Conservation (phyloP, 768 basidiomycete species). For the Strobilomyces echinocephalus region DNA sequence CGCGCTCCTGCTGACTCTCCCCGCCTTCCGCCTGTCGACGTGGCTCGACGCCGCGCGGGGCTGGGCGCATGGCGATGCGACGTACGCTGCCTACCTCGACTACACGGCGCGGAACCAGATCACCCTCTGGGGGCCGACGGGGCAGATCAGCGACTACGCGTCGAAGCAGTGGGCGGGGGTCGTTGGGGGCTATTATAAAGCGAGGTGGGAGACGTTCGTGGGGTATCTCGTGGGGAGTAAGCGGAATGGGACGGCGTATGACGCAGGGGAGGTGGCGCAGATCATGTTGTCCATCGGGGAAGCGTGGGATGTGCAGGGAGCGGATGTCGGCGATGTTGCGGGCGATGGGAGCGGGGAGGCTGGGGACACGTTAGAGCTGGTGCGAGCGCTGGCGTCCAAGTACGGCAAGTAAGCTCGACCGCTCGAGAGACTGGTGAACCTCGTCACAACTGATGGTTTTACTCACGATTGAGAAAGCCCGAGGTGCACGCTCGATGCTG, state of each 20-base stretch:
- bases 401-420: slow-evolving; percentile 1
- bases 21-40: slow-evolving; percentile 30
- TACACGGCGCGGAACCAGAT: slow-evolving; percentile 40
- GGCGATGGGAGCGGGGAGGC: slow-evolving; percentile 6
- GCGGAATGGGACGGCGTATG: slow-evolving; percentile 24
- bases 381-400: slow-evolving; percentile 6
- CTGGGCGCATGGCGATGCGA: slow-evolving; percentile 27
- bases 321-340: slow-evolving; percentile 3
- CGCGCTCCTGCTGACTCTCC: slow-evolving; percentile 28
- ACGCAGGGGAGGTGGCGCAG: slow-evolving; percentile 20
- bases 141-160: slow-evolving; percentile 40
- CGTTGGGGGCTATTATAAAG: slow-evolving; percentile 33
- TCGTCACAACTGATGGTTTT: no score
- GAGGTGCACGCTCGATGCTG: no score
- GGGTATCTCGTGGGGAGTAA: slow-evolving; percentile 30
- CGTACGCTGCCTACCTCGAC: slow-evolving; percentile 35
- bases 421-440: no score
- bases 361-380: slow-evolving; percentile 19
- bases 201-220: slow-evolving; percentile 35
- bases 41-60: slow-evolving; percentile 34
- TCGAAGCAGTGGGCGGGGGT: slow-evolving; percentile 42
- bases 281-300: slow-evolving; percentile 33
- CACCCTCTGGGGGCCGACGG: slow-evolving; percentile 40
- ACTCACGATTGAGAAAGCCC: no score
- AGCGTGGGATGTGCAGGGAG: slow-evolving; percentile 25